Base-by-base conservation (phyloP, 192 early-diverging fungal species). In the Helicostylum pulchrum region DNA sequence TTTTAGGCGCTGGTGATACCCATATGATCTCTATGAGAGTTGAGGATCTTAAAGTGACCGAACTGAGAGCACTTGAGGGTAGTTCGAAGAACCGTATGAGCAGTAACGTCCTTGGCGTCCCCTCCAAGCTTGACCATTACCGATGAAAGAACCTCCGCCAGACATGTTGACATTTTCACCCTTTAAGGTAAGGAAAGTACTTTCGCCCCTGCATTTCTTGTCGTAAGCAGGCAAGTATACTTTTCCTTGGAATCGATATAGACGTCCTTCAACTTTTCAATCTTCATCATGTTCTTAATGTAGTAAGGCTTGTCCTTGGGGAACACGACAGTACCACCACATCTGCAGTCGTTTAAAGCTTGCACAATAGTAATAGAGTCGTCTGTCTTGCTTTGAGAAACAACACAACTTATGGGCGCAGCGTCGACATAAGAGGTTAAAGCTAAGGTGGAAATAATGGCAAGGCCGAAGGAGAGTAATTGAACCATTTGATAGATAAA, bases 71-170 rank as follows among this genome's bases (percentile, higher is more conserved):
- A 60, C 19, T 46, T 67, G 15, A 48, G 48, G 12, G 55, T 46
- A 0, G 43, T 50, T 23, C 23, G 48, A 2, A 67, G 48, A 19
- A 67, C 65, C 21, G 32, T 39, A 30, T 56, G 65, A n/a, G 65
- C 65, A 60, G 55, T 56, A 0, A 34, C 59, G 19, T 63, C 45
- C 9, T 57, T 48, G 30, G 52, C 61, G 39, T 70, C 53, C 26
- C 26, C 47, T 50, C 65, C 65, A 67, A 0, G 20, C 39, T 52
- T 67, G 65, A 44, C 65, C 65, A 39, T 67, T 58, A 48, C 65
- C 65, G 15, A 51, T 44, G 8, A 67, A 51, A 17, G 65, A 59
- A 30, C 65, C 65, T 17, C 36, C 34, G 31, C 65, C 65, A 44
- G 47, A 20, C 34, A 57, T 59, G 17, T 46, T 48, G 21, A 67